Evolutionary conservation across 2,329 filamentous ascomycete genomes (phyloP).

Genomic region (Aspergillus nomiae): DNA sequence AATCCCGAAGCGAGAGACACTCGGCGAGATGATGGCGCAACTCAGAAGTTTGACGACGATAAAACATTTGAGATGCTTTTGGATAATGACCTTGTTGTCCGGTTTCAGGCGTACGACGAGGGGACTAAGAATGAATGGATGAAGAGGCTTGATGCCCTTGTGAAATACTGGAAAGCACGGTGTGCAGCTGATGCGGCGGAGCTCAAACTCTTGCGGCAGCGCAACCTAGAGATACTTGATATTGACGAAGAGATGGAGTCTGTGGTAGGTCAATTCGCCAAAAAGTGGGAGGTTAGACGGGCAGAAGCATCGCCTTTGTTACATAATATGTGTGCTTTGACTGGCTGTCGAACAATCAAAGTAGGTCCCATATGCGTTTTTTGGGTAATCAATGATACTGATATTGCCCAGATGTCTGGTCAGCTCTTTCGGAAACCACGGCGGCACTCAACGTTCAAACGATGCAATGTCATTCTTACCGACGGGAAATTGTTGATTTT

Average conservation of each 20-base stretch:
- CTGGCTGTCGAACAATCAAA: constrained; percentile 62
- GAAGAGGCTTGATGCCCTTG: constrained; percentile 56
- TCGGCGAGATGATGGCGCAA: constrained; percentile 55
- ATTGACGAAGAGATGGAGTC: constrained; percentile 69
- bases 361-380: constrained; percentile 27
- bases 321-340: constrained; percentile 70
- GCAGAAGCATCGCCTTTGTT: constrained; percentile 63
- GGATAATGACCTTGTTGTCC: constrained; percentile 62
- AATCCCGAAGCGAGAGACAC: constrained; percentile 51
- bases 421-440: constrained; percentile 65
- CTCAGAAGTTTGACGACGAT: constrained; percentile 56
- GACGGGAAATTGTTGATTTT: constrained; percentile 65
- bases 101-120: constrained; percentile 61
- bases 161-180: constrained; percentile 64
- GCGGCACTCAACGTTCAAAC: constrained; percentile 62
- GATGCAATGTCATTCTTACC: constrained; percentile 62
- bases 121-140: constrained; percentile 64
- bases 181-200: constrained; percentile 58
- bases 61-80: constrained; percentile 64
- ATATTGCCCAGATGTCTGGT: constrained; percentile 55
- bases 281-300: constrained; percentile 69
- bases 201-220: constrained; percentile 58
- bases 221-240: constrained; percentile 61
- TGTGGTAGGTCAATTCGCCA: constrained; percentile 64
- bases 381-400: constrained; percentile 7